Evolutionary conservation across 768 basidiomycete genomes (phyloP), one percentile per base, ranked within the genome.

Genomic region (Gymnopilus dilepis): DNA sequence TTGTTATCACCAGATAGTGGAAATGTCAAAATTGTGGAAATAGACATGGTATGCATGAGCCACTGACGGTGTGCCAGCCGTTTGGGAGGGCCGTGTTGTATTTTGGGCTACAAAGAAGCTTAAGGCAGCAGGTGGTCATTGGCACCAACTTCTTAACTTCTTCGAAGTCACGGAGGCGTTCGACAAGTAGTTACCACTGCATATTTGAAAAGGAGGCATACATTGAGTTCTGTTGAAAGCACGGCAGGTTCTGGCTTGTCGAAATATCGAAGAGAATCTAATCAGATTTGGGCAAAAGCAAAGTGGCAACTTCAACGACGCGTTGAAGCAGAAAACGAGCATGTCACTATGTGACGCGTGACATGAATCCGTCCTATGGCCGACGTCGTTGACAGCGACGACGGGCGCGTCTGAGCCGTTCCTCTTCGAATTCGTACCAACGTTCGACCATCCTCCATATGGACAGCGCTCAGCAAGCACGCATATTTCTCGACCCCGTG

Each of bases 361-460:
- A 19, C 28, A 11, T 19, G 24, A n/a, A 13, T 17, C 51, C 51
- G 52, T 26, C 52, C 3, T 40, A 37, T 37, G 22, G 37, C 38
- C 15, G 31, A 33, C 51, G 33, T 50, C 28, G 47, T n/a, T 17
- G 47, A 17, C 26, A 17, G 38, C 52, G 34, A 28, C 52, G 37
- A 38, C 34, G 26, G 40, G 21, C 37, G 17, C 34, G 34, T 40
- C 52, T 19, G 19, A 31, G 33, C 8, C 51, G 22, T 52, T 52
- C 15, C 12, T 31, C 30, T 31, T 34, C 33, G 33, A n/a, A n/a
- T 33, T 2, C 31, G 21, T 47, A 57, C 56, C 56, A 57, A 57
- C 56, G 56, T 57, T 57, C 30, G 56, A 43, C 21, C 55, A 17
- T 3, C 33, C 30, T n/a, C 40, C 30, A 43, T 26, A 45, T 45